phyloP scores from a whole-genome alignment of 176 grass and related monocot species.

The bread wheat (Triticum aestivum) region DNA sequence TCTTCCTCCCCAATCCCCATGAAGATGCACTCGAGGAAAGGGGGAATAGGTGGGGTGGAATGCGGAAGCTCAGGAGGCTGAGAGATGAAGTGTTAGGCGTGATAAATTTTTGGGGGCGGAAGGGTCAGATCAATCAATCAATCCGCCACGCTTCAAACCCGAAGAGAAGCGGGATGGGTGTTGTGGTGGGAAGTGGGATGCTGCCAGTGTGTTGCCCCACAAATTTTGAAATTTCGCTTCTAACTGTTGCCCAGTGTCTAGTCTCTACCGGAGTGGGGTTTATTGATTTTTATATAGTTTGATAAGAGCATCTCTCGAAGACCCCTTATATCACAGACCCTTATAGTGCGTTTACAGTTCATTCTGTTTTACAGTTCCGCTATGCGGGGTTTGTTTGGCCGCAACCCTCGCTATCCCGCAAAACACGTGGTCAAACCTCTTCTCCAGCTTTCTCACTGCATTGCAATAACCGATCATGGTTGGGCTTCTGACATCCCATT shows the following conservation, averaged over 20 bases:
- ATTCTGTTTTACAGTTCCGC: too few relatives aligned
- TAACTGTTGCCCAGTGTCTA: background rate
- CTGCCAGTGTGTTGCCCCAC: background rate
- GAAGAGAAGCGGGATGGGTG: background rate
- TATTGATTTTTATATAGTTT: too few relatives aligned
- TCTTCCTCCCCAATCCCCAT: background rate
- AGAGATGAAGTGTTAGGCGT: background rate
- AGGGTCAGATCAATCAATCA: background rate
- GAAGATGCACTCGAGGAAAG: background rate
- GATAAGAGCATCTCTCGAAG: too few relatives aligned
- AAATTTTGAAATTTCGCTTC: background rate
- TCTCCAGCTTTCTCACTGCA: too few relatives aligned
- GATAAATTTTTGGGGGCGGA: background rate
- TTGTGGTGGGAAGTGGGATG: background rate
- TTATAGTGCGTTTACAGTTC: too few relatives aligned
- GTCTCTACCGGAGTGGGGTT: too few relatives aligned
- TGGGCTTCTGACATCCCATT: too few relatives aligned
- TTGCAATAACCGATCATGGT: too few relatives aligned
- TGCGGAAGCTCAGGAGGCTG: background rate
- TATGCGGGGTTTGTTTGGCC: too few relatives aligned
- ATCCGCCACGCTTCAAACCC: background rate
- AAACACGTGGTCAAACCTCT: too few relatives aligned
- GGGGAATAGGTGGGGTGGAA: background rate
- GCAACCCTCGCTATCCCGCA: too few relatives aligned
- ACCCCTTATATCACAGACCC: too few relatives aligned